Conservation (phyloP, 108 stramenopile species). For the Skeletonema potamos region DNA sequence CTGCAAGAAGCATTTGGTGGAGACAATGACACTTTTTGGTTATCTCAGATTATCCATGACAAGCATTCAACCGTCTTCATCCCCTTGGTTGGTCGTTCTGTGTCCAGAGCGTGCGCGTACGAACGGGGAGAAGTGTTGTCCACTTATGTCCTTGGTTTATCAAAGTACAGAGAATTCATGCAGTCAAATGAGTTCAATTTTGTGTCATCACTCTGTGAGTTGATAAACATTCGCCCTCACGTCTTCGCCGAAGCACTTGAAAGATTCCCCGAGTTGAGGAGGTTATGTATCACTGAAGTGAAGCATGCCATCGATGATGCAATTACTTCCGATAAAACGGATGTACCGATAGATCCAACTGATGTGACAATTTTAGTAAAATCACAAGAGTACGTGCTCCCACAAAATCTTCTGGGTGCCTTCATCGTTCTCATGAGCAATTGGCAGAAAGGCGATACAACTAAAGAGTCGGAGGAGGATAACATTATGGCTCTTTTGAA, state of each 20-base stretch:
- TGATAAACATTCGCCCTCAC: conserved; percentile 63
- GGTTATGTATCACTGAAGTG: conserved; percentile 42
- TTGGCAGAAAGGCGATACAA: conserved; percentile 21
- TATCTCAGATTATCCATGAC: conserved; percentile 37
- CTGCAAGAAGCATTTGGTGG: conserved; percentile 59
- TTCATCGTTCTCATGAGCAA: conserved; percentile 26
- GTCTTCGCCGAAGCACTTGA: conserved; percentile 61
- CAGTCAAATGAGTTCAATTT: conserved; percentile 41
- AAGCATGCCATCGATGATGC: conserved; percentile 41
- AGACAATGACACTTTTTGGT: conserved; percentile 41
- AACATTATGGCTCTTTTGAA: conserved; percentile 4
- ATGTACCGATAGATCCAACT: neutral
- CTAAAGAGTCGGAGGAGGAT: neutral
- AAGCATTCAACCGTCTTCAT: conserved; percentile 45
- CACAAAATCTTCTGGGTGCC: conserved; percentile 9
- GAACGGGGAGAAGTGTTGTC: conserved; percentile 65
- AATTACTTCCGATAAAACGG: neutral
- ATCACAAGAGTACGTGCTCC: neutral
- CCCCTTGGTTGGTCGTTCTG: conserved; percentile 40
- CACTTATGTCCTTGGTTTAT: conserved; percentile 45
- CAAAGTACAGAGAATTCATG: conserved; percentile 42
- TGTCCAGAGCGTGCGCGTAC: conserved; percentile 54
- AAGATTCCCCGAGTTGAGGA: conserved; percentile 54
- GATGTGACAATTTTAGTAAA: neutral
- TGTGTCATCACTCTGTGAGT: conserved; percentile 42